Evolutionary conservation across 2,329 filamentous ascomycete species (phyloP).

Genomic region (Pseudogymnoascus sp.): DNA sequence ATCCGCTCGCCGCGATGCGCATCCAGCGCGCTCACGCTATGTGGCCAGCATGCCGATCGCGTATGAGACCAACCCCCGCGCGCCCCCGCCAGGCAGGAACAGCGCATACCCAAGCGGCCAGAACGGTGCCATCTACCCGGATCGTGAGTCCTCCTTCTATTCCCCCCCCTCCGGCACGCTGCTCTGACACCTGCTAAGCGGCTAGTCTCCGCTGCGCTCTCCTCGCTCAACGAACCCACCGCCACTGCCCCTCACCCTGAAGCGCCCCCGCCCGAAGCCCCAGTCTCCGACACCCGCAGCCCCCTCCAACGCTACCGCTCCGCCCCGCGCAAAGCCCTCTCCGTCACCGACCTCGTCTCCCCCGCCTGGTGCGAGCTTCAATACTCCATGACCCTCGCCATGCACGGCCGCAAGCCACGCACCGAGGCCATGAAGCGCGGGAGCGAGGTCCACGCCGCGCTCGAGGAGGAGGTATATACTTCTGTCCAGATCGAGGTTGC

Average conservation of each 20-base stretch:
- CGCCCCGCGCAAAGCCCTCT: constrained; percentile 68
- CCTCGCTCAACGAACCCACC: not conserved
- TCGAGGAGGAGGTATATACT: constrained; percentile 80
- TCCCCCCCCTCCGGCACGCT: constrained; percentile 12
- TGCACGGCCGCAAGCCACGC: constrained; percentile 63
- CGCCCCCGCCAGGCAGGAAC: constrained; percentile 10
- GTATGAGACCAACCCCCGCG: not conserved
- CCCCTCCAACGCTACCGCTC: constrained; percentile 74
- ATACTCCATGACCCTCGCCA: constrained; percentile 78
- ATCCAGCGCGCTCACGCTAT: not conserved
- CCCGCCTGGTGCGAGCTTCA: constrained; percentile 96
- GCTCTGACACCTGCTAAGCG: constrained; percentile 57
- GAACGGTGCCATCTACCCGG: constrained; percentile 39
- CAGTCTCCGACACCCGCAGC: constrained; percentile 39
- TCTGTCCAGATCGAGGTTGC: constrained; percentile 64
- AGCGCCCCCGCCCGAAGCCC: no score
- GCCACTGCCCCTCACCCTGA: not conserved
- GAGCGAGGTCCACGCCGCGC: constrained; percentile 66
- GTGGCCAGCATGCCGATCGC: not conserved
- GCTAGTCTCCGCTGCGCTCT: constrained; percentile 38
- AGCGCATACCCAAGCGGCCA: not conserved
- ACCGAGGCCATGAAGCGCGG: constrained; percentile 83
- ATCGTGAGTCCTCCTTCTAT: constrained; percentile 39
- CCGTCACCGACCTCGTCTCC: constrained; percentile 79
- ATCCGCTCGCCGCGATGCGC: constrained; percentile 9